phyloP scores from a whole-genome alignment of 108 stramenopile genomes.

The Nitzschia sp. region DNA sequence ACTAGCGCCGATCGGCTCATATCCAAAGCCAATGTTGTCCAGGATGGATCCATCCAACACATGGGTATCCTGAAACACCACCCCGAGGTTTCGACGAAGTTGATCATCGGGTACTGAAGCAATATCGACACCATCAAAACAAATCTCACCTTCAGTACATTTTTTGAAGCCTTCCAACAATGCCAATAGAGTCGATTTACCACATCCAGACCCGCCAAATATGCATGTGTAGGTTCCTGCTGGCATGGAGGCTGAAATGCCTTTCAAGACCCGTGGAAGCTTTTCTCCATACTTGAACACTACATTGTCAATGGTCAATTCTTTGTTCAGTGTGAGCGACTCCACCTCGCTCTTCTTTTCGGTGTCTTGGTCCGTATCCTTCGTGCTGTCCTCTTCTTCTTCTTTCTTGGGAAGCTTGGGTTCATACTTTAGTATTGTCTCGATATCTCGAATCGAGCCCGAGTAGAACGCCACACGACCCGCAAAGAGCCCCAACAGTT shows the following conservation, averaged over 20 bases:
- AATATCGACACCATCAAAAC: conserved; percentile 17
- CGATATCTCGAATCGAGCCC: background rate
- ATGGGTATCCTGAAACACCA: conserved; percentile 15
- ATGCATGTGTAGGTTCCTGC: conserved; percentile 7
- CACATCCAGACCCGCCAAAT: conserved; percentile 9
- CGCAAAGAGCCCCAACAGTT: background rate
- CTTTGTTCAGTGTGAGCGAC: background rate
- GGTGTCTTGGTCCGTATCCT: background rate
- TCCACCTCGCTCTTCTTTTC: background rate
- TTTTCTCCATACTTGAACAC: conserved; percentile 8
- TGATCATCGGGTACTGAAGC: background rate
- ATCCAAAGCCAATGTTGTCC: conserved; percentile 20
- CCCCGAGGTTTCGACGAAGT: conserved; percentile 7
- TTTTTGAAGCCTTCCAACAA: background rate
- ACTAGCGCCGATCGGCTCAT: background rate
- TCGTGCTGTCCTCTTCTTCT: background rate
- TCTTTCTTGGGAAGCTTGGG: background rate
- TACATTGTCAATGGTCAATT: conserved; percentile 9
- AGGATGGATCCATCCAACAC: conserved; percentile 9
- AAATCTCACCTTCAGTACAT: background rate
- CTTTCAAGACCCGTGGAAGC: conserved; percentile 8
- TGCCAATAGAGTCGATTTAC: conserved; percentile 2
- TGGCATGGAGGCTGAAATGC: background rate
- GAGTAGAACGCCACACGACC: background rate
- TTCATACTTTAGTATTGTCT: background rate